These are phyloP conservation scores for Exophiala sp. DNA, from an alignment of 2,329 filamentous ascomycete species.

Conservation along the genomic window DNA sequence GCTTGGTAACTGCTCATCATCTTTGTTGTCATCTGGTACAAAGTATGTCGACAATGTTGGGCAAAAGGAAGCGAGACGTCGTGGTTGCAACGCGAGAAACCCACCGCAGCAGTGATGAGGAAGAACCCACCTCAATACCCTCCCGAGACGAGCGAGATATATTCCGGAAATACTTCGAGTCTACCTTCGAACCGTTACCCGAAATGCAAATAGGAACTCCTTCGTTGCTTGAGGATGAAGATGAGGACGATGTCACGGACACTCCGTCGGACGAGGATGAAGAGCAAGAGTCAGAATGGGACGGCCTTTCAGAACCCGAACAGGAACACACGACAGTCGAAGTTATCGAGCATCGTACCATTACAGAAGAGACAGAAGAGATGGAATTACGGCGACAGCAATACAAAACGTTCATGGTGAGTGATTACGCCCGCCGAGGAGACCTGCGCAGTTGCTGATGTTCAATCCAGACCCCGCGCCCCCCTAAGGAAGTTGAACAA, in stretches of 20 bases:
- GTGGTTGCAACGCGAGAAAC: conserved; percentile 25
- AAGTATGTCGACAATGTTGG: conserved; percentile 32
- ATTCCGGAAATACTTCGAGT: conserved; percentile 80
- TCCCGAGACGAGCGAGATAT: conserved; percentile 62
- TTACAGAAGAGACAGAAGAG: conserved; percentile 39
- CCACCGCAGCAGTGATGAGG: conserved; percentile 23
- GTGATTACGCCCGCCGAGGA: conserved; percentile 4
- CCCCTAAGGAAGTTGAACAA: conserved; percentile 17
- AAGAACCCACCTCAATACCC: conserved; percentile 7
- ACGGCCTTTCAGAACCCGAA: conserved; percentile 51
- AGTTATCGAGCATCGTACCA: conserved; percentile 46
- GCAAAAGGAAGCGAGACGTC: conserved; percentile 47
- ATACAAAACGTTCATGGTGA: conserved; percentile 72
- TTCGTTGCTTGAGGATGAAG: conserved; percentile 22
- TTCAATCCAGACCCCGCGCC: conserved; percentile 13
- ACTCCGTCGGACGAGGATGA: conserved; percentile 2
- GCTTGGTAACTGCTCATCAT: too few species aligned
- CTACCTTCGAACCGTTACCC: conserved; percentile 70
- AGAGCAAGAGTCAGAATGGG: conserved; percentile 51
- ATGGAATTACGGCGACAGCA: conserved; percentile 59
- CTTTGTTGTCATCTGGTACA: too few species aligned
- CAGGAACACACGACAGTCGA: conserved; percentile 37
- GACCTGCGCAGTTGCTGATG: conserved; percentile 1
- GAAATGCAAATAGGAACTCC: conserved; percentile 19
- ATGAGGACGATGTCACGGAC: conserved; percentile 31